Evolutionary conservation across 331 rosid genomes (phyloP).

Genomic region (Quercus phellos): DNA sequence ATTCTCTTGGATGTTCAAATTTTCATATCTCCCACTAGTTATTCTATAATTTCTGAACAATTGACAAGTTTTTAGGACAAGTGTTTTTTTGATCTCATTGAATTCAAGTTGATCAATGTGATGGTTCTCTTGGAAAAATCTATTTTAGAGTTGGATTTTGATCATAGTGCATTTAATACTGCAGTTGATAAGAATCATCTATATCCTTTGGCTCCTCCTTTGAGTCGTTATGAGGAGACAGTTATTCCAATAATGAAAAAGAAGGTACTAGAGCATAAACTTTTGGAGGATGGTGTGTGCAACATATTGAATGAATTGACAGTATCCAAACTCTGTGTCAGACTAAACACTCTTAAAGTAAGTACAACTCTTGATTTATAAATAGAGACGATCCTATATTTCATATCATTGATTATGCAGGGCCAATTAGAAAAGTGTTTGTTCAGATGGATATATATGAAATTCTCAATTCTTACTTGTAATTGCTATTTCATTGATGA

Average conservation of each 20-base stretch:
- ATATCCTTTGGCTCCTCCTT: constrained; percentile 47
- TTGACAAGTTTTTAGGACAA: neutral
- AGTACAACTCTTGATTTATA: constrained; percentile 17
- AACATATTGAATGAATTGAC: constrained; percentile 39
- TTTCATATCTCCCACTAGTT: neutral
- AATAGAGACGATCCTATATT: neutral
- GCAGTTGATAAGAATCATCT: constrained; percentile 55
- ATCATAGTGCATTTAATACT: constrained; percentile 12
- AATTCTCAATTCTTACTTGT: neutral
- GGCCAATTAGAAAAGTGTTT: neutral
- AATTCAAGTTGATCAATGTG: neutral
- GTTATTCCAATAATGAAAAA: constrained; percentile 32
- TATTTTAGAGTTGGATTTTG: neutral
- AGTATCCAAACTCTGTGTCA: constrained; percentile 43
- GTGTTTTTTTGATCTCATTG: neutral
- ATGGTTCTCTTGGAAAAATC: neutral
- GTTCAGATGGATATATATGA: neutral
- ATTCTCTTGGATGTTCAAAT: neutral
- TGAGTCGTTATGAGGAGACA: constrained; percentile 49
- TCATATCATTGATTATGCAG: neutral
- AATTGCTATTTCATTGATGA: neutral
- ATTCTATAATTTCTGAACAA: neutral
- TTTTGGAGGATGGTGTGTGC: constrained; percentile 38
- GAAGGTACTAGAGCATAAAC: constrained; percentile 34
- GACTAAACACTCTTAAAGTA: constrained; percentile 52